Base-by-base conservation (phyloP, 371 early-diverging fungal genomes). In the Phascolomyces articulosus region DNA sequence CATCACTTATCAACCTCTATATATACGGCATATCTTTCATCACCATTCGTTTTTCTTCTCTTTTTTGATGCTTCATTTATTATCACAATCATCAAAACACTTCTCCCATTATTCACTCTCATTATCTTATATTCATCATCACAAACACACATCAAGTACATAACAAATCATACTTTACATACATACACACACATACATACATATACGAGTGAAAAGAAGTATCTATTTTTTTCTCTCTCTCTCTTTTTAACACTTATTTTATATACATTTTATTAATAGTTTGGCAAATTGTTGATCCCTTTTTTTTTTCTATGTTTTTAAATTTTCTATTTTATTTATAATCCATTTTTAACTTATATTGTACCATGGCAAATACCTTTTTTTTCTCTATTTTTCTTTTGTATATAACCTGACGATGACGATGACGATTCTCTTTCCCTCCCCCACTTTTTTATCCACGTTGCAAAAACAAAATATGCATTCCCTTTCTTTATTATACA, bases 381-480 rank as follows among this genome's bases (percentile, higher is more conserved):
- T n/a, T 51, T 24, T 23, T 51, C 23, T 51, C 23, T 51, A 21
- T 23, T 51, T 6, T 51, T 51, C 44, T 18, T 44, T 44, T 44
- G 44, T n/a, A 51, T 51, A 51, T 51, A 51, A 51, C 24, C 23
- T 51, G 51, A 51, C 51, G 51, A 51, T 51, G 51, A 51, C 23
- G 51, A 51, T 23, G 51, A 51, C 51, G 23, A 51, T 44, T 51
- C 20, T 51, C n/a, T 23, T 51, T 51, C 7, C 34, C 23, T 24
- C 23, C 51, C 21, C 20, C 51, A 51, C 1, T 23, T 51, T 51
- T 51, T 15, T 51, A 8, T 1, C 44, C 44, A 44, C 44, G n/a
- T 44, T 18, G 15, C 6, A 44, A 44, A 15, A 44, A 44, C n/a
- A 44, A n/a, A 8, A 18, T 44, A 15, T 44, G 15, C 44, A 44